A percentile compares a stretch with the other conserved stretches of the same genome.
Conservation (phyloP, 345 rosid species). For the Eucalyptus viminalis region DNA sequence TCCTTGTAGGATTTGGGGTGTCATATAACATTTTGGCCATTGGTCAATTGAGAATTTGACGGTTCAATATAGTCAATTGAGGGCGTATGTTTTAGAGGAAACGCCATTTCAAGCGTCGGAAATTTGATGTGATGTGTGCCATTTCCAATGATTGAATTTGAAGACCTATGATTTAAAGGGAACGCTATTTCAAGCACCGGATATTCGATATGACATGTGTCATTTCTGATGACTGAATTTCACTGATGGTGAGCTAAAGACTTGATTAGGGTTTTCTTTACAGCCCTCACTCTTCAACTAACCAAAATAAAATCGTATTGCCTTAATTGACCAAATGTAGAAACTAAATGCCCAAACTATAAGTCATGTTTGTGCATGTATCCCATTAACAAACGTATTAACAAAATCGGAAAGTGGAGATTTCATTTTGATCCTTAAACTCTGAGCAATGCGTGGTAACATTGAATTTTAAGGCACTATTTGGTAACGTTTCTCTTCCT, state of each 20-base stretch:
- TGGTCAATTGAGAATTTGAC: background rate
- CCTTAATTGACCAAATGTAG: background rate
- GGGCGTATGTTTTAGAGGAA: background rate
- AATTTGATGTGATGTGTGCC: too few relatives aligned
- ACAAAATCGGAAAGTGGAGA: background rate
- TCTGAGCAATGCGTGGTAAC: too few relatives aligned
- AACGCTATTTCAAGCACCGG: background rate
- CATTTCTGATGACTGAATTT: background rate
- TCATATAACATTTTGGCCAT: background rate
- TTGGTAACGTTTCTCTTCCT: too few relatives aligned
- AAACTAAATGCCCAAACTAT: background rate
- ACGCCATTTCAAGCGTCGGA: too few relatives aligned
- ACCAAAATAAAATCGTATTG: background rate
- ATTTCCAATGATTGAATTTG: too few relatives aligned
- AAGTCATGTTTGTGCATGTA: background rate
- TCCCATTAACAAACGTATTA: too few relatives aligned
- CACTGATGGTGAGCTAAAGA: background rate
- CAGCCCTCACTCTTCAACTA: background rate
- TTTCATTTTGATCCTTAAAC: background rate
- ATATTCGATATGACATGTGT: background rate
- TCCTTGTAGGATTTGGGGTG: too few relatives aligned
- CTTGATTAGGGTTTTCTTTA: background rate
- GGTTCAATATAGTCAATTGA: background rate
- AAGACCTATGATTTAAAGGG: background rate
- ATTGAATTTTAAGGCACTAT: too few relatives aligned